Base-by-base conservation (phyloP, 345 rosid species). In the Iberis pinnata region DNA sequence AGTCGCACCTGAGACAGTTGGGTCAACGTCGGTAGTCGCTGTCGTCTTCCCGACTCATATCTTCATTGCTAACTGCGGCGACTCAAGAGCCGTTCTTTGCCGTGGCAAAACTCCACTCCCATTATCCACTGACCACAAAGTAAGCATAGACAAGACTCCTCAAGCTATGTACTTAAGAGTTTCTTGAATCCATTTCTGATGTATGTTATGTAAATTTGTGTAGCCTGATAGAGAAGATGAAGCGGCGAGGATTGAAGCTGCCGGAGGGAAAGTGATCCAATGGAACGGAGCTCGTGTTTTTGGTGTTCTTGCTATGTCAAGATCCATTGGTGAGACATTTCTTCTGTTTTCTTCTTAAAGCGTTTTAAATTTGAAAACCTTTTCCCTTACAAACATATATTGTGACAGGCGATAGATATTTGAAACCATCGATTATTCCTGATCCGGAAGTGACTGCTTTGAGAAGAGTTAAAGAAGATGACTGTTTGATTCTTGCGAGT, bases 141-240 rank as follows among this genome's bases (percentile, higher is more conserved):
- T 88, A 71, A 65, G 73, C 38, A 51, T 53, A 48, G 33, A 15
- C 17, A 43, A 29, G n/a, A n/a, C n/a, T 22, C 25, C 25, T 22
- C 25, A 2, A 6, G 25, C 3, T 22, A 6, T 22, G 53, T 14
- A 18, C 3, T 45, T 44, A 3, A 6, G 25, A 36, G 33, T 9
- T 42, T 50, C 14, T 5, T 16, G 31, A 37, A 47, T 38, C 29
- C 15, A 6, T 9, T 14, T 55, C 18, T 55, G 18, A 47, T 63
- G 36, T 27, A 8, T 54, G 31, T 37, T 18, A n/a, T 26, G 13
- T 38, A 0, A 63, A 9, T 51, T 24, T 53, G 12, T 38, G 36
- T 70, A 89, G 97, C 95, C 95, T 0, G 82, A 86, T 44, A 75
- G 88, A 72, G 87, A 83, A 51, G 95, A 85, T 52, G 97, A 88